Evolutionary conservation across 225 moss, liverwort and hornwort species (phyloP), one percentile per base, ranked within the genome.

Genomic region (Polytrichum commune): DNA sequence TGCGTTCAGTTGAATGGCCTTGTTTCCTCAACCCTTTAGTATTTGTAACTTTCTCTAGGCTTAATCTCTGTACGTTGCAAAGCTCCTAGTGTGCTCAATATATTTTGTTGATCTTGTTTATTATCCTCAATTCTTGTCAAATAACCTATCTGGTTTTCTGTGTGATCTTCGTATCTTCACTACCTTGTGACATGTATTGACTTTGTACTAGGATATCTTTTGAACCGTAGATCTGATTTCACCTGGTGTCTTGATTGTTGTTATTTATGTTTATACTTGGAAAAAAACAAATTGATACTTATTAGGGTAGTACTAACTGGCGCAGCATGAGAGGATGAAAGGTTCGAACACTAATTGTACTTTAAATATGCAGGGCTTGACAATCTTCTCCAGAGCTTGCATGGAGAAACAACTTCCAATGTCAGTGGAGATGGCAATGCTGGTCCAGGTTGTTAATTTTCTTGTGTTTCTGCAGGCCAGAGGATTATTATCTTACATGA

Each of bases 351-450:
- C 68, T 68, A 16, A 53, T 54, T 19, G 19, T 19, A 5, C 19
- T 30, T 27, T 55, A 67, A 75, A 53, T 54, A 65, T 54, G 79
- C 82, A 88, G 88, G 77, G 63, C 55, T 88, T 56, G 84, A 84
- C 69, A 79, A 77, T 72, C 87, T 84, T 73, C 87, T 88, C 58
- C 76, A 70, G 46, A 84, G 81, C 77, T 88, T 88, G 79, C 88
- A 88, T 82, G 88, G 75, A 25, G 70, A 80, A 77, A 75, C 79
- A 27, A 66, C 75, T 46, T 62, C 79, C 79, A 73, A 71, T 20
- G 73, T 58, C 70, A 77, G 69, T 65, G 84, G 78, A 69, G 78
- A 82, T 84, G 84, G 63, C 70, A 30, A 73, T 70, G 68, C 75
- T 74, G 84, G 75, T 69, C 77, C 88, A 82, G 88, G 88, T 69